Conservation (phyloP, 2,329 filamentous ascomycete genomes). For the Remersonia thermophila region DNA sequence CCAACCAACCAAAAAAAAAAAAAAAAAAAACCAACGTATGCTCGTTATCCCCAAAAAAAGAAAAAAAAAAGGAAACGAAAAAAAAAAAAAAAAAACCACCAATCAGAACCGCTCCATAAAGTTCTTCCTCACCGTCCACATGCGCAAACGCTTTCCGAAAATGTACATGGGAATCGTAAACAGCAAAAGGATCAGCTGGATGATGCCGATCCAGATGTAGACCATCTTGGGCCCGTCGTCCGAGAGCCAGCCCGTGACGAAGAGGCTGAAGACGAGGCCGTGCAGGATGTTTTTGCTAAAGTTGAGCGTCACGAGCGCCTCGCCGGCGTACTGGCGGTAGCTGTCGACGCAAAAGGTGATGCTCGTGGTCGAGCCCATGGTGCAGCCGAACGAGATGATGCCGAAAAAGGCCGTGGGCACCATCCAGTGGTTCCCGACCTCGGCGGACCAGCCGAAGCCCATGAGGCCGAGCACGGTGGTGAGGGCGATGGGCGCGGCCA, state of each 20-base stretch:
- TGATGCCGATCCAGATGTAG: slow-evolving; percentile 72
- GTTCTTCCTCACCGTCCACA: slow-evolving; percentile 86
- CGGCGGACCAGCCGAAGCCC: slow-evolving; percentile 89
- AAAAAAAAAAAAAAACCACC: too few relatives aligned
- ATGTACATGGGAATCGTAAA: slow-evolving; percentile 87
- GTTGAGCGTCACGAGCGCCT: slow-evolving; percentile 87
- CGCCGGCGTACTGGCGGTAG: slow-evolving; percentile 85
- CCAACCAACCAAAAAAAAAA: too few relatives aligned
- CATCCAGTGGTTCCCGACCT: slow-evolving; percentile 67
- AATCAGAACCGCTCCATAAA: slow-evolving; percentile 59
- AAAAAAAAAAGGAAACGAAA: too few relatives aligned
- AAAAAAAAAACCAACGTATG: too few relatives aligned
- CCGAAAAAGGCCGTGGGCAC: slow-evolving; percentile 92
- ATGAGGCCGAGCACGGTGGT: slow-evolving; percentile 77
- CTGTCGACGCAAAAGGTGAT: slow-evolving; percentile 93
- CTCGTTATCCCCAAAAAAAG: too few relatives aligned
- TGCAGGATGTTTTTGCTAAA: slow-evolving; percentile 92
- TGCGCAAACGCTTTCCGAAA: slow-evolving; percentile 76
- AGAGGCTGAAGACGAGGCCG: slow-evolving; percentile 76
- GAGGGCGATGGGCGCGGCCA: slow-evolving; percentile 69
- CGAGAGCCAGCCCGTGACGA: slow-evolving; percentile 76
- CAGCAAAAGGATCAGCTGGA: slow-evolving; percentile 65
- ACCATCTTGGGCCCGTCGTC: slow-evolving; percentile 62
- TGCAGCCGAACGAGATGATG: slow-evolving; percentile 82
- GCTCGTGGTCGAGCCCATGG: slow-evolving; percentile 75